Evolutionary conservation across 805 yeast species (phyloP).

Genomic region (Saccharomycopsis vini): DNA sequence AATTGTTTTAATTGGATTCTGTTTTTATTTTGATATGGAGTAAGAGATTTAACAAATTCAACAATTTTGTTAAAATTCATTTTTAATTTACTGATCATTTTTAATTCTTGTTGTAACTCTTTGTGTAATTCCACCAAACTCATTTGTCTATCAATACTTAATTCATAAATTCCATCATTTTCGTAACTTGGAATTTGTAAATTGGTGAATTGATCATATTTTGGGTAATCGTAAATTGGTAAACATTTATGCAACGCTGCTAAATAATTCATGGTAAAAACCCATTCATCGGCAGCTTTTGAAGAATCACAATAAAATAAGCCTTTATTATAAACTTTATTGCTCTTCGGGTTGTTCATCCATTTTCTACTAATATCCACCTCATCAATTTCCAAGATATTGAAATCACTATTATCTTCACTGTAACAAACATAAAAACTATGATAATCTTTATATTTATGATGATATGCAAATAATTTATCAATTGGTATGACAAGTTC

Average conservation of each 20-base stretch:
- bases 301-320: constrained; percentile 9
- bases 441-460: constrained; percentile 5
- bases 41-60: constrained; percentile 6
- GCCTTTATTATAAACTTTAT: constrained; percentile 15
- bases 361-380: constrained; percentile 13
- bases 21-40: constrained; percentile 13
- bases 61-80: constrained; percentile 10
- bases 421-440: constrained; percentile 16
- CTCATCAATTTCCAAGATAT: constrained; percentile 8
- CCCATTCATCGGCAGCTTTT: constrained; percentile 13
- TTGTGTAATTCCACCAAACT: constrained; percentile 2
- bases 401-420: constrained; percentile 1
- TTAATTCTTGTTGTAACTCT: constrained; percentile 10
- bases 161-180: constrained; percentile 5
- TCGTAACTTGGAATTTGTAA: constrained; percentile 6
- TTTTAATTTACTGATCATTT: constrained; percentile 3
- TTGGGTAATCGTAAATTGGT: not conserved
- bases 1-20: constrained; percentile 1
- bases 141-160: constrained; percentile 4
- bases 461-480: constrained; percentile 18
- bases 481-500: constrained; percentile 14
- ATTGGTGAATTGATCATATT: constrained; percentile 7
- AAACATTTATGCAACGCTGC: constrained; percentile 10
- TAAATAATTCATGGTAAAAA: constrained; percentile 13
- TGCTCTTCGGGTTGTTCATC: constrained; percentile 14